phyloP scores from a whole-genome alignment of 768 basidiomycete species.

The Dacryopinax spathularia region DNA sequence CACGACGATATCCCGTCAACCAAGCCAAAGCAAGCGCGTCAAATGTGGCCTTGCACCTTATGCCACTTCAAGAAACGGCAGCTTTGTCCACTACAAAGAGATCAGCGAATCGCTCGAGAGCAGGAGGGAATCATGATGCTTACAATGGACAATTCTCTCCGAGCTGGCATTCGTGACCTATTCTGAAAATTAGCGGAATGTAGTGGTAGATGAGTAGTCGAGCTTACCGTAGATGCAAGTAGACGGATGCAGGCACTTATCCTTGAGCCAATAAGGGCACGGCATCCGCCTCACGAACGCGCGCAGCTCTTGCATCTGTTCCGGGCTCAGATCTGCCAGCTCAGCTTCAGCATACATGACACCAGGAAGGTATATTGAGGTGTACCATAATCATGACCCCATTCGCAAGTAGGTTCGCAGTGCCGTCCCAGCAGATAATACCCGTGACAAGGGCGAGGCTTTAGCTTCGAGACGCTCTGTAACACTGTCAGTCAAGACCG shows the following conservation, averaged over 20 bases:
- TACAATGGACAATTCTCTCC: neutral
- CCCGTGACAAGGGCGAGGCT: neutral
- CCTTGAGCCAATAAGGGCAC: neutral
- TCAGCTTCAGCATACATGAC: neutral
- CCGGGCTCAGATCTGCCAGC: neutral
- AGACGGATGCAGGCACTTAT: neutral
- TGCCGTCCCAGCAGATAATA: neutral
- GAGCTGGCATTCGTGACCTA: slow-evolving; percentile 1
- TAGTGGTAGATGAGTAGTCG: neutral
- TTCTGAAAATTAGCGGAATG: neutral
- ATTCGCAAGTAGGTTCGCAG: neutral
- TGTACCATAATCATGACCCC: slow-evolving; percentile 3
- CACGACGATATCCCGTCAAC: neutral
- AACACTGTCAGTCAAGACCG: neutral
- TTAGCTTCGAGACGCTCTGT: neutral
- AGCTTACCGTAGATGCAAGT: neutral
- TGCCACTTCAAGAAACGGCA: neutral
- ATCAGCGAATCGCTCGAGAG: neutral
- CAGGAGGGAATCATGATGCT: neutral
- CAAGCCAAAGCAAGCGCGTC: neutral
- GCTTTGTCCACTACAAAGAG: neutral
- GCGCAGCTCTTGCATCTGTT: neutral
- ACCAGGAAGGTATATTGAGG: neutral
- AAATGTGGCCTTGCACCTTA: neutral
- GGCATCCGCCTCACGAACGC: neutral